phyloP scores from a whole-genome alignment of 495 filamentous ascomycete genomes.

The Hypoxylon perforatum region DNA sequence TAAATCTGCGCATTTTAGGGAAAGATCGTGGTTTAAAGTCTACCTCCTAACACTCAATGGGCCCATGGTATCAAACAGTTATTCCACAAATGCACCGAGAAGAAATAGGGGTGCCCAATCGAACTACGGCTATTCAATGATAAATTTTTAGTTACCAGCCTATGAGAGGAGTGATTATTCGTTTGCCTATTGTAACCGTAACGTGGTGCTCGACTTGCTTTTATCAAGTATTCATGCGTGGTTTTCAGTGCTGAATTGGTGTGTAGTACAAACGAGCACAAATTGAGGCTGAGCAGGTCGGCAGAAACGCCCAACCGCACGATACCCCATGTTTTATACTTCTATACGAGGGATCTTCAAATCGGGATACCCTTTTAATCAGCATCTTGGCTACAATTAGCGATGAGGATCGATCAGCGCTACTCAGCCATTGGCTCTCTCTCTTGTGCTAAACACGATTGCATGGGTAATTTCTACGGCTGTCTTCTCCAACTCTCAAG shows the following conservation, averaged over 20 bases:
- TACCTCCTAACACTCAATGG: background rate
- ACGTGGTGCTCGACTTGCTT: background rate
- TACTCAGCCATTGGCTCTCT: conserved; percentile 12
- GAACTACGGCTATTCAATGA: background rate
- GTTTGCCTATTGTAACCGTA: conserved; percentile 24
- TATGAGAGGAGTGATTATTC: conserved; percentile 21
- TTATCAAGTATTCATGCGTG: background rate
- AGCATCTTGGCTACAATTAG: background rate
- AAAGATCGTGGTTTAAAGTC: background rate
- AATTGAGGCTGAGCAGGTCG: conserved; percentile 14
- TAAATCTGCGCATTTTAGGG: background rate
- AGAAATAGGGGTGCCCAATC: background rate
- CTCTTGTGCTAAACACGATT: conserved; percentile 9
- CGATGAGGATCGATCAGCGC: conserved; percentile 23
- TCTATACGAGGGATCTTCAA: background rate
- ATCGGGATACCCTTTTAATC: background rate
- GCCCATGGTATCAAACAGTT: no score
- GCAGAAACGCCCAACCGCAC: conserved; percentile 2
- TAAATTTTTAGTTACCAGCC: conserved; percentile 13
- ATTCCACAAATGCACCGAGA: background rate
- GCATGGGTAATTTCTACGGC: no score
- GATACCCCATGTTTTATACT: conserved; percentile 20
- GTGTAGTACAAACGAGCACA: background rate
- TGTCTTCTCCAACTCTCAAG: background rate
- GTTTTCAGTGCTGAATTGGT: background rate